These are phyloP conservation scores for Berkeleyomyces basicola DNA, from an alignment of 2,329 filamentous ascomycete species.

Conservation along the genomic window DNA sequence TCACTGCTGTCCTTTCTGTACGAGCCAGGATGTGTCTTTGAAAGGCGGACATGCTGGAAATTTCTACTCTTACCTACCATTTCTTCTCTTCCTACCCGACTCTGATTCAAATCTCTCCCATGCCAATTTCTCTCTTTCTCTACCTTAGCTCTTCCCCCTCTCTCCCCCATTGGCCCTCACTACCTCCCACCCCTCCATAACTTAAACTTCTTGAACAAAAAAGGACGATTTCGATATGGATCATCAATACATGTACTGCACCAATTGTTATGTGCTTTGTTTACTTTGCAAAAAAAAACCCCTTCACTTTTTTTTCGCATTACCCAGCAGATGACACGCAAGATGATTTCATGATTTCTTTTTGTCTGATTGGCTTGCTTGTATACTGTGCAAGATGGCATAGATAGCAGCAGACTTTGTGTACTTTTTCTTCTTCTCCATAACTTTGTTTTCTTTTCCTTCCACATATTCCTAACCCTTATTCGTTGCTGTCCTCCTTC, in stretches of 20 bases:
- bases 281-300: too few relatives aligned
- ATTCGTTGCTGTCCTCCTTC: not conserved
- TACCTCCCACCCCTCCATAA: too few relatives aligned
- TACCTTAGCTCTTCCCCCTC: not conserved
- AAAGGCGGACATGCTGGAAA: too few relatives aligned
- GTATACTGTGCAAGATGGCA: not conserved
- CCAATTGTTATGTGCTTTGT: not conserved
- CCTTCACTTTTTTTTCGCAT: not conserved
- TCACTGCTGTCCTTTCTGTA: too few relatives aligned
- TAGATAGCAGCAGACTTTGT: not conserved
- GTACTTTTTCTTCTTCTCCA: not conserved
- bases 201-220: too few relatives aligned
- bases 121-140: not conserved
- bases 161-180: too few relatives aligned
- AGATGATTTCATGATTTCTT: not conserved
- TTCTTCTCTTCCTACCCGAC: too few relatives aligned
- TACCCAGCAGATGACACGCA: not conserved
- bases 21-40: too few relatives aligned
- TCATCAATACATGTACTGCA: constrained; percentile 2
- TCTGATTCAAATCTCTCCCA: not conserved
- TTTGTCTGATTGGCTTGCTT: not conserved
- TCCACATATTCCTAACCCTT: not conserved
- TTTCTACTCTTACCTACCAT: too few relatives aligned
- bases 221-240: not conserved
- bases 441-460: not conserved